Evolutionary conservation across 2,329 filamentous ascomycete species (phyloP).

Genomic region (Neofusicoccum laricinum): DNA sequence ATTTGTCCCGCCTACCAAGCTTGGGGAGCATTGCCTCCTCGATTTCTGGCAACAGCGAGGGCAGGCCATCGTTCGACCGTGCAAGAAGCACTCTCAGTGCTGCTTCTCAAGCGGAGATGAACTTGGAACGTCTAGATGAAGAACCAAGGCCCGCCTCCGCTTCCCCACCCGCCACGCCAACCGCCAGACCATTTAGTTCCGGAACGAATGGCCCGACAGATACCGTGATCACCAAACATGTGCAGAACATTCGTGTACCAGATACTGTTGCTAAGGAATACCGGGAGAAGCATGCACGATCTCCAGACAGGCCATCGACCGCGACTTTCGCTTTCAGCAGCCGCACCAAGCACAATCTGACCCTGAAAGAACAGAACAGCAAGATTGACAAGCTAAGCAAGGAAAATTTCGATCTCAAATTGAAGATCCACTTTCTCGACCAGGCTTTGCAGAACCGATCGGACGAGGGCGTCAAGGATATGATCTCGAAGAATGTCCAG

Average conservation of each 20-base stretch:
- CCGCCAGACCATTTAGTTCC: constrained; percentile 48
- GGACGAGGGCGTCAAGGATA: constrained; percentile 94
- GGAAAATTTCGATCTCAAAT: constrained; percentile 94
- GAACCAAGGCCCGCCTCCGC: constrained; percentile 48
- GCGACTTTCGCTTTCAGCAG: constrained; percentile 34
- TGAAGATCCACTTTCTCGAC: constrained; percentile 96
- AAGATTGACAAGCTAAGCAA: constrained; percentile 96
- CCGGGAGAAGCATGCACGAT: constrained; percentile 66
- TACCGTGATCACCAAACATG: constrained; percentile 82
- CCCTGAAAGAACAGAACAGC: constrained; percentile 94
- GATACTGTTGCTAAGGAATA: constrained; percentile 86
- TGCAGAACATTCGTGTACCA: constrained; percentile 86
- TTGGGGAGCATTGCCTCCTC: constrained; percentile 87
- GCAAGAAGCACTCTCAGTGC: constrained; percentile 39
- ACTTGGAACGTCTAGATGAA: constrained; percentile 58
- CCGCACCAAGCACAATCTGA: constrained; percentile 55
- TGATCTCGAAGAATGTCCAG: constrained; percentile 97
- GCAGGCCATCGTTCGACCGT: constrained; percentile 40
- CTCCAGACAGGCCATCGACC: constrained; percentile 49
- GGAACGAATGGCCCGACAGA: constrained; percentile 67
- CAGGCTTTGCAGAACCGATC: constrained; percentile 90
- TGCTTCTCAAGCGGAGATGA: constrained; percentile 38
- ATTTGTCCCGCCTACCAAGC: constrained; percentile 73
- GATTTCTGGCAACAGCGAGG: constrained; percentile 53
- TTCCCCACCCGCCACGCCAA: constrained; percentile 65